A percentile compares a stretch with the other conserved stretches of the same genome.
phyloP scores from a whole-genome alignment of 108 stramenopile genomes.

The Pseudonitzschia multistriata region DNA sequence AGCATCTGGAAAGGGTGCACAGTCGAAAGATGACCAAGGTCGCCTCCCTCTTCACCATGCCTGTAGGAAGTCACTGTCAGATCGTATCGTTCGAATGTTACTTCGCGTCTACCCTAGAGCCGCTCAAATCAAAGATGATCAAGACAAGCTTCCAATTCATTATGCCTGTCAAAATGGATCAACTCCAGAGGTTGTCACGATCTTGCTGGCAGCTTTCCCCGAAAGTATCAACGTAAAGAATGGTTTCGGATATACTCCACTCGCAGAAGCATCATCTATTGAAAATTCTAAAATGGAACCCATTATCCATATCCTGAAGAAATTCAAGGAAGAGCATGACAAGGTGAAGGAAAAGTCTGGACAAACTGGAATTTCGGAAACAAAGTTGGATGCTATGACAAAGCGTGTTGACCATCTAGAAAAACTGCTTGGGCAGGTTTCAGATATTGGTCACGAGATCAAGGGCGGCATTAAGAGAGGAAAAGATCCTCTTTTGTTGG shows the following conservation, averaged over 20 bases:
- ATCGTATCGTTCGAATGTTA: constrained; percentile 65
- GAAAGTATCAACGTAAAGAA: constrained; percentile 82
- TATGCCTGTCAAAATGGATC: constrained; percentile 83
- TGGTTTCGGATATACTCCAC: constrained; percentile 83
- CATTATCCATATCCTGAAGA: constrained; percentile 71
- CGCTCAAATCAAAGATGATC: constrained; percentile 85
- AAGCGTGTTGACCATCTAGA: constrained; percentile 50
- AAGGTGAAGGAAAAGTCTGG: constrained; percentile 33
- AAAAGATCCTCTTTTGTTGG: constrained; percentile 35
- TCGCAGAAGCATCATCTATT: constrained; percentile 69
- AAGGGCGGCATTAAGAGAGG: constrained; percentile 39
- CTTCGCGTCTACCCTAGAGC: constrained; percentile 81
- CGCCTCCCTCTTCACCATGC: constrained; percentile 81
- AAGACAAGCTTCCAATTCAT: constrained; percentile 86
- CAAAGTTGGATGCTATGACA: constrained; percentile 41
- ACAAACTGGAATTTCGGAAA: constrained; percentile 38
- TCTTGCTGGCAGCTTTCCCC: constrained; percentile 73
- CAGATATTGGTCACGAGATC: constrained; percentile 46
- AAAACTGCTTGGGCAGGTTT: constrained; percentile 32
- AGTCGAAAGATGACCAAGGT: constrained; percentile 85
- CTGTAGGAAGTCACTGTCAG: constrained; percentile 74
- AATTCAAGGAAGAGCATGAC: constrained; percentile 76
- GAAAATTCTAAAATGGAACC: constrained; percentile 71
- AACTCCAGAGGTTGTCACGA: constrained; percentile 54
- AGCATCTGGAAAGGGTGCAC: constrained; percentile 79